Evolutionary conservation across 257 asterid genomes (phyloP).

Genomic region (Nicotiana otophora): DNA sequence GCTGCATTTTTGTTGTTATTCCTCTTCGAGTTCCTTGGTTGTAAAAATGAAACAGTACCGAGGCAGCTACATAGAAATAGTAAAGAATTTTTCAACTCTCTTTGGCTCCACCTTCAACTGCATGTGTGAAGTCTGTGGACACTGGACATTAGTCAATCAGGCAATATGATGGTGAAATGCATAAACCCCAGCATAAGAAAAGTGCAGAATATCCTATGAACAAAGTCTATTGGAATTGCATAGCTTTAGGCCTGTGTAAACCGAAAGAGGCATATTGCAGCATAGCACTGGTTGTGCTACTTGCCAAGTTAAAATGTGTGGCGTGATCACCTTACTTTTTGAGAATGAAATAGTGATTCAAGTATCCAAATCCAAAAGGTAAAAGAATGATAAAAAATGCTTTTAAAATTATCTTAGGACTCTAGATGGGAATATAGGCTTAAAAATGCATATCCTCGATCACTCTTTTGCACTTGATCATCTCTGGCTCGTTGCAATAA

Average conservation of each 20-base stretch:
- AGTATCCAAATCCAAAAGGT: too few species aligned
- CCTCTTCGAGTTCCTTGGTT: not conserved
- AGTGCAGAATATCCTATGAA: not conserved
- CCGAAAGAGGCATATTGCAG: not conserved
- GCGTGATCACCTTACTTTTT: not conserved
- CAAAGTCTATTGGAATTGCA: not conserved
- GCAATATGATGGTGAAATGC: not conserved
- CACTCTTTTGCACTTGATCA: too few species aligned
- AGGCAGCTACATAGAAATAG: not conserved
- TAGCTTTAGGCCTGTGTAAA: not conserved
- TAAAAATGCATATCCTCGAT: too few species aligned
- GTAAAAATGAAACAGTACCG: not conserved
- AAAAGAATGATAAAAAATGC: too few species aligned
- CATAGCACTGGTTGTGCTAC: not conserved
- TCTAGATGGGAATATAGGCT: too few species aligned
- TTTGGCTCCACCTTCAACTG: not conserved
- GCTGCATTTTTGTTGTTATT: not conserved
- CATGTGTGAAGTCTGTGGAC: not conserved
- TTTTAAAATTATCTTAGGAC: too few species aligned
- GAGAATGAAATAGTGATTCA: not conserved
- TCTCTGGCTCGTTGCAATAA: too few species aligned
- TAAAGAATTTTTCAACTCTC: not conserved
- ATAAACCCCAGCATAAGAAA: not conserved
- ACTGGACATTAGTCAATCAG: not conserved
- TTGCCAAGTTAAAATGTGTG: not conserved